Evolutionary conservation across 208 protist genomes (phyloP).

Genomic region (Phytomonas sp.): DNA sequence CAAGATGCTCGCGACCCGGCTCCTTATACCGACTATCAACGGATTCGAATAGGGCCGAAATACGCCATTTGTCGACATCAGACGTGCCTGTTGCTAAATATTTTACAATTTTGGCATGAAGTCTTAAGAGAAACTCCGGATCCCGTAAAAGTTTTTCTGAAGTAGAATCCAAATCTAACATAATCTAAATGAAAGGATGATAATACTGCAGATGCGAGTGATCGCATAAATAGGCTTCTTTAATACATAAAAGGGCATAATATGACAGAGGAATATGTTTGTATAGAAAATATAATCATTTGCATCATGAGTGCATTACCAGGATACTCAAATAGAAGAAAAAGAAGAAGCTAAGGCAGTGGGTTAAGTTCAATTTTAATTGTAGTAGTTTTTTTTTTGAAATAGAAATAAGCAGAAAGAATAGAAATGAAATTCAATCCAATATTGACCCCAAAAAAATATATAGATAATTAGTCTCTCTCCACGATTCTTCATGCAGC

Average conservation of each 20-base stretch:
- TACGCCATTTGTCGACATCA: not conserved
- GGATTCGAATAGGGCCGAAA: conserved; percentile 15
- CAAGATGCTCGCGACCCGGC: conserved; percentile 8
- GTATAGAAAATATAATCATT: conserved; percentile 2
- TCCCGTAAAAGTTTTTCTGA: conserved; percentile 21
- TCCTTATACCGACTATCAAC: conserved; percentile 19
- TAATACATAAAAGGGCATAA: not conserved
- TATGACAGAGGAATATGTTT: not conserved
- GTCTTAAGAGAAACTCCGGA: conserved; percentile 25
- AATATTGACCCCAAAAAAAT: not conserved
- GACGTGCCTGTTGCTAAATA: not conserved
- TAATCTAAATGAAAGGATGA: not conserved
- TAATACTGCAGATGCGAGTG: not conserved
- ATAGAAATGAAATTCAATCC: not conserved
- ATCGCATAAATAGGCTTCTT: not conserved
- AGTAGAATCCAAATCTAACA: conserved; percentile 14
- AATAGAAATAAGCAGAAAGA: conserved; percentile 1
- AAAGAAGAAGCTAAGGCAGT: not conserved
- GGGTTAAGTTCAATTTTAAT: not conserved
- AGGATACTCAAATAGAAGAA: not conserved
- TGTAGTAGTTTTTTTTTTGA: not conserved
- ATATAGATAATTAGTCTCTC: not conserved
- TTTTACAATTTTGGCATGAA: conserved; percentile 8
- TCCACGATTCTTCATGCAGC: not conserved
- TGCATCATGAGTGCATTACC: not conserved